Evolutionary conservation across 257 asterid species (phyloP).

Genomic region (Solanum megistacrolobum): DNA sequence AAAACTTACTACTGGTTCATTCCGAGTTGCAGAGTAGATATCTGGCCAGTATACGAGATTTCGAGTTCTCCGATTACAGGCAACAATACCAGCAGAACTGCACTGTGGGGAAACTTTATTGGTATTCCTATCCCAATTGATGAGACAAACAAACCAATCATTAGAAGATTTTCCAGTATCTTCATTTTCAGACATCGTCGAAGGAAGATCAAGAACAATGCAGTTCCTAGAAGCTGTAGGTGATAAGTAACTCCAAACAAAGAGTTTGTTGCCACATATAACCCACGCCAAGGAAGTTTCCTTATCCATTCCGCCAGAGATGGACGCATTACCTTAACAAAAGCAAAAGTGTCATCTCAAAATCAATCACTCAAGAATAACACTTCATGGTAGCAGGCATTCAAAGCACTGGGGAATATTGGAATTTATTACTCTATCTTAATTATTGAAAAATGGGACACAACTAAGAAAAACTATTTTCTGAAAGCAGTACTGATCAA

Average conservation of each 20-base stretch:
- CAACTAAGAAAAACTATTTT: not conserved
- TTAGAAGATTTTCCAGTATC: conserved; percentile 31
- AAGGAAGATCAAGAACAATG: conserved; percentile 52
- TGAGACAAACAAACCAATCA: conserved; percentile 57
- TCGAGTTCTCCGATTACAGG: conserved; percentile 49
- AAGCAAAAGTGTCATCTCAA: conserved; percentile 4
- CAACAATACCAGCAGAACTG: conserved; percentile 61
- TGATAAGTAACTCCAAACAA: conserved; percentile 68
- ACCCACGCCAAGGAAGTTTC: conserved; percentile 77
- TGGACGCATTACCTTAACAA: conserved; percentile 47
- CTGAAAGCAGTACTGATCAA: not conserved
- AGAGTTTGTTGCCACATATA: conserved; percentile 51
- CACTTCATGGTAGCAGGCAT: not conserved
- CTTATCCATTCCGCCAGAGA: conserved; percentile 88
- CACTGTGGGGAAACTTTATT: conserved; percentile 22
- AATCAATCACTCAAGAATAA: not conserved
- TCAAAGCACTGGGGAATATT: not conserved
- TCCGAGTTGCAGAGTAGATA: conserved; percentile 34
- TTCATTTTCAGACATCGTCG: conserved; percentile 26
- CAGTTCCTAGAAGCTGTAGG: conserved; percentile 57
- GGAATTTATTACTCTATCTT: not conserved
- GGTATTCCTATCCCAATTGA: conserved; percentile 50
- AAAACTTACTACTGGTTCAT: conserved; percentile 36
- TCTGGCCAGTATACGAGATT: conserved; percentile 71
- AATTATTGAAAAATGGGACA: not conserved